These are phyloP conservation scores for Panaeolus cyanescens DNA, from an alignment of 768 basidiomycete genomes.

Conservation along the genomic window DNA sequence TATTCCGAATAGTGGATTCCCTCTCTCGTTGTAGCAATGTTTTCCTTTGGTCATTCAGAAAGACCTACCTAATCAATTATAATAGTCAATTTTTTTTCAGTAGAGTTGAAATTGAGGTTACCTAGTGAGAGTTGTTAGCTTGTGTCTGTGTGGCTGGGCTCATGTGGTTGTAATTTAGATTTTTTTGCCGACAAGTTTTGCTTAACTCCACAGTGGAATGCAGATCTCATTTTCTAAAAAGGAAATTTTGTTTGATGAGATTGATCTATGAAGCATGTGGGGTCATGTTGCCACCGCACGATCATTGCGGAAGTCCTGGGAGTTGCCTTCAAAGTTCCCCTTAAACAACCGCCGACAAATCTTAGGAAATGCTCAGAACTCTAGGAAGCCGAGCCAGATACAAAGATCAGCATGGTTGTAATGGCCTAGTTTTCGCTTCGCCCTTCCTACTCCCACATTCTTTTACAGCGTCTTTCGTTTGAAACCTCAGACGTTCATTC, in stretches of 20 bases:
- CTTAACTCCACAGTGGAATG: slow-evolving; percentile 1
- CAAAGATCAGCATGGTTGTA: not conserved
- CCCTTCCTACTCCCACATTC: not conserved
- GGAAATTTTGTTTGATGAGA: not conserved
- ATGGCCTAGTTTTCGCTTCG: not conserved
- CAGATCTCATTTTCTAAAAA: not conserved
- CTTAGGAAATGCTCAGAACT: slow-evolving; percentile 1
- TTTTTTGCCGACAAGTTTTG: not conserved
- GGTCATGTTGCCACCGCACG: slow-evolving; percentile 1
- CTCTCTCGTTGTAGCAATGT: not conserved
- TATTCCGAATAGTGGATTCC: not conserved
- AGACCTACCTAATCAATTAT: not conserved
- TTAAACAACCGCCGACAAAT: not conserved
- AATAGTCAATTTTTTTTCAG: not conserved
- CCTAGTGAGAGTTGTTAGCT: not conserved
- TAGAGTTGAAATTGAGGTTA: not conserved
- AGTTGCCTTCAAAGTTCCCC: not conserved
- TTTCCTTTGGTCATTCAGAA: not conserved
- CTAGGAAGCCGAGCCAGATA: not conserved
- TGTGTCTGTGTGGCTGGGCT: not conserved
- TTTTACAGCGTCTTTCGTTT: not conserved
- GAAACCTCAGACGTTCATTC: slow-evolving; percentile 2
- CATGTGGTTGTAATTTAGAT: not conserved
- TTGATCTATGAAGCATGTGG: slow-evolving; percentile 1
- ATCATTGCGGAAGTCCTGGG: not conserved